phyloP scores from a whole-genome alignment of 306 rosid genomes.

The Medicago lupulina region DNA sequence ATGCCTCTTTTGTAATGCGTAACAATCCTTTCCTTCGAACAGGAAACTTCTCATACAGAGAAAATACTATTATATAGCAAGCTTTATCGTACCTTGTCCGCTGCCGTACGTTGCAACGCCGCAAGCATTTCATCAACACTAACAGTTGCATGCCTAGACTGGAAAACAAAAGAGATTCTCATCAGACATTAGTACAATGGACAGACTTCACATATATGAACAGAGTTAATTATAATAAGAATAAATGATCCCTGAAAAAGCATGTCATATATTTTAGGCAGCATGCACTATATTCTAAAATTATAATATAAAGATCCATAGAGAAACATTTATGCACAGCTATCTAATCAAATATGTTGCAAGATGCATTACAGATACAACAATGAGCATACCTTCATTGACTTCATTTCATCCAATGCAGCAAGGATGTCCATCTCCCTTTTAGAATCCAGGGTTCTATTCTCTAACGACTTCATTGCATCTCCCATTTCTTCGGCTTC shows the following conservation, averaged over 20 bases:
- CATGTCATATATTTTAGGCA: not conserved
- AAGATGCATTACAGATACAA: conserved; percentile 7
- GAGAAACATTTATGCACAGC: not conserved
- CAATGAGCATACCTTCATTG: conserved; percentile 72
- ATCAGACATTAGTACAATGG: conserved; percentile 35
- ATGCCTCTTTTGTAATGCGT: not conserved
- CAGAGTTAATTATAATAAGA: not conserved
- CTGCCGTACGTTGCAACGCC: conserved; percentile 74
- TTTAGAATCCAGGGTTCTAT: conserved; percentile 89
- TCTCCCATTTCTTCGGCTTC: conserved; percentile 89
- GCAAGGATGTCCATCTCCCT: conserved; percentile 76
- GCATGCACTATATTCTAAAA: conserved; percentile 16
- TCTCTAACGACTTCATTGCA: conserved; percentile 86
- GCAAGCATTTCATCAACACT: conserved; percentile 85
- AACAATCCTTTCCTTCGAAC: conserved; percentile 9
- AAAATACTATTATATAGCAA: conserved; percentile 29
- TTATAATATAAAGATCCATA: conserved; percentile 7
- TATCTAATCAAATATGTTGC: not conserved
- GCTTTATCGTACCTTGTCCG: conserved; percentile 55
- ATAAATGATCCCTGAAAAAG: not conserved
- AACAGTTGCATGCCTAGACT: conserved; percentile 93
- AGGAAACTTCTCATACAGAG: conserved; percentile 8
- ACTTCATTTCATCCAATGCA: conserved; percentile 97
- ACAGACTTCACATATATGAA: not conserved
- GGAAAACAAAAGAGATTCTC: conserved; percentile 37